A percentile compares a stretch with the other conserved stretches of the same genome.
Conservation (phyloP, 2,329 filamentous ascomycete genomes). For the Tricladium varicosporioides region DNA sequence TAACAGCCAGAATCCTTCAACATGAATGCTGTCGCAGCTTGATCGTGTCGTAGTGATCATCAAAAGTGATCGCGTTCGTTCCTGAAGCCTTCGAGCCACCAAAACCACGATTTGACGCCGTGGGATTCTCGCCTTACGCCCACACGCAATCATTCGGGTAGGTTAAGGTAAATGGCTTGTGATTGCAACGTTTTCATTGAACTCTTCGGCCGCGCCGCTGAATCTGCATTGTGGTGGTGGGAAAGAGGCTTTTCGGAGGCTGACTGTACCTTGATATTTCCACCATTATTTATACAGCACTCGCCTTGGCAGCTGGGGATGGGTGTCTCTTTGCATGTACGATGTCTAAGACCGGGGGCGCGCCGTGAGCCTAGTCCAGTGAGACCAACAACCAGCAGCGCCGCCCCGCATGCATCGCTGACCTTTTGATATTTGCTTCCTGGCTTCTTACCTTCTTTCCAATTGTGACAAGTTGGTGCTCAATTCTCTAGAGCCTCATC, state of each 20-base stretch:
- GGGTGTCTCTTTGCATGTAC: too few relatives aligned
- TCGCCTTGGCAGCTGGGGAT: too few relatives aligned
- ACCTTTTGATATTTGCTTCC: neutral
- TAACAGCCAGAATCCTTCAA: conserved; percentile 4
- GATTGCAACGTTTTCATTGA: conserved; percentile 5
- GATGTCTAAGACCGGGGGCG: too few relatives aligned
- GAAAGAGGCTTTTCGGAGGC: neutral
- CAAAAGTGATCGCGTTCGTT: neutral
- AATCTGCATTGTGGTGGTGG: neutral
- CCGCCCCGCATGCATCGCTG: conserved; percentile 16
- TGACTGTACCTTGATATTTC: conserved; percentile 1
- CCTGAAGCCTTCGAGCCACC: neutral
- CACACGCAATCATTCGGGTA: neutral
- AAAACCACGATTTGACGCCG: conserved; percentile 7
- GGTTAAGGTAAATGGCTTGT: neutral
- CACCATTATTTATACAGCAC: neutral
- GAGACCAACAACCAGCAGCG: neutral
- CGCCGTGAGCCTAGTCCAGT: too few relatives aligned
- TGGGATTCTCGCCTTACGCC: too few relatives aligned
- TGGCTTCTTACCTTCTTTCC: conserved; percentile 4
- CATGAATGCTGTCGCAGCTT: neutral
- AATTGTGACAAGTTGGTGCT: conserved; percentile 12
- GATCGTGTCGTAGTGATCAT: neutral
- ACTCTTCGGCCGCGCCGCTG: neutral
- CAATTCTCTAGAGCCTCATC: conserved; percentile 4